These are phyloP conservation scores for Tetrastigma voinierianum DNA, from an alignment of 164 flowering plant species.

Conservation along the genomic window DNA sequence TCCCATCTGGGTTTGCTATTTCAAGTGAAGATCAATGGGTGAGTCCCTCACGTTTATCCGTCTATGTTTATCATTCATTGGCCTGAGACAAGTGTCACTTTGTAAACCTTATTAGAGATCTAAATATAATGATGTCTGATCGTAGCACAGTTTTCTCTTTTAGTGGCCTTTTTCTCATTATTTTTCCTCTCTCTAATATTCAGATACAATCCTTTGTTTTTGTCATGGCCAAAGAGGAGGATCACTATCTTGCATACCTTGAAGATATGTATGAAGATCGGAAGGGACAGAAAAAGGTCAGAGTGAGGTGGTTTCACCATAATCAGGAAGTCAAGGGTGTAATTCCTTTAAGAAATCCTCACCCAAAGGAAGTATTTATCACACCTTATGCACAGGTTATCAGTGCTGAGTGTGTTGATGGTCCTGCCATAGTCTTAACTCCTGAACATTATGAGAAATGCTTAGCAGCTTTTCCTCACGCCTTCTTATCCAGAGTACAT, in stretches of 20 bases:
- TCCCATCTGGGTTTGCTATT: too few species aligned
- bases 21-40: too few species aligned
- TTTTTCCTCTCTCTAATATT: constrained; percentile 13
- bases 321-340: constrained; percentile 72
- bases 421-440: constrained; percentile 77
- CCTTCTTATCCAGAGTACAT: constrained; percentile 48
- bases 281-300: constrained; percentile 87
- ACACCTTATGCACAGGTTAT: constrained; percentile 87
- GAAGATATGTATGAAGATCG: constrained; percentile 98
- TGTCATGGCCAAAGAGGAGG: constrained; percentile 88
- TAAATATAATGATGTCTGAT: neutral
- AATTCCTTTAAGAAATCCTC: constrained; percentile 50
- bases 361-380: constrained; percentile 89
- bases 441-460: constrained; percentile 86
- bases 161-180: neutral
- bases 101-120: neutral
- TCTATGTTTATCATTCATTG: too few species aligned
- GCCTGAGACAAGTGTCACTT: neutral
- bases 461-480: constrained; percentile 41
- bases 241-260: constrained; percentile 77
- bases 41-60: too few species aligned
- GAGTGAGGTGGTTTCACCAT: constrained; percentile 96
- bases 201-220: constrained; percentile 92
- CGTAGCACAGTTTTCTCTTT: neutral
- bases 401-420: constrained; percentile 97